phyloP scores from a whole-genome alignment of 805 yeast genomes.

The Schizosaccharomyces cryophilus region DNA sequence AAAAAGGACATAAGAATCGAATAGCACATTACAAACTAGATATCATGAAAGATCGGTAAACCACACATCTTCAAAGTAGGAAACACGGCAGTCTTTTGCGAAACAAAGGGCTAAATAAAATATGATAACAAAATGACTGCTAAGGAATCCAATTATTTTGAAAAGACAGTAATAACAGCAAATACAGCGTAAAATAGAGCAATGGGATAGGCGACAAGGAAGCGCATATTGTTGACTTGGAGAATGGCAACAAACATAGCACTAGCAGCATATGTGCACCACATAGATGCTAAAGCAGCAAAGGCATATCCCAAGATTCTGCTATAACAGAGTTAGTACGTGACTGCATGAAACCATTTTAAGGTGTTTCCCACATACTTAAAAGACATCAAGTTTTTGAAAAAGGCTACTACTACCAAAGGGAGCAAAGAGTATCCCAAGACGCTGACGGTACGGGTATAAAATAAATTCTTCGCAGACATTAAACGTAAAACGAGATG shows the following conservation, averaged over 20 bases:
- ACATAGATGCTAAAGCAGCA: constrained; percentile 20
- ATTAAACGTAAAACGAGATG: constrained; percentile 69
- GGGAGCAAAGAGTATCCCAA: constrained; percentile 87
- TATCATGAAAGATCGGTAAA: no score
- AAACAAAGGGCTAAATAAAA: no score
- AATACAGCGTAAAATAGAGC: constrained; percentile 78
- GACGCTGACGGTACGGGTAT: constrained; percentile 60
- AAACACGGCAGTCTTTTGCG: no score
- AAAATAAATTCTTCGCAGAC: constrained; percentile 29
- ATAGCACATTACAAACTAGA: no score
- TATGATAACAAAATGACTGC: neutral
- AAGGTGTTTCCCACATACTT: constrained; percentile 17
- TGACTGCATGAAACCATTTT: neutral
- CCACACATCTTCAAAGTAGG: no score
- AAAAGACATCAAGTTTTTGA: constrained; percentile 40
- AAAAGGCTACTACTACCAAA: constrained; percentile 47
- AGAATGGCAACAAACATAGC: constrained; percentile 76
- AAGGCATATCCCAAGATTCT: neutral
- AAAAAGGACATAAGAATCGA: no score
- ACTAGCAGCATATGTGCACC: constrained; percentile 87
- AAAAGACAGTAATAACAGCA: constrained; percentile 87
- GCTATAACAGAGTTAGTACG: neutral
- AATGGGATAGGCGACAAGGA: constrained; percentile 79
- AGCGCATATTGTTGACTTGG: constrained; percentile 62
- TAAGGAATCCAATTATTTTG: constrained; percentile 12